Conservation (phyloP, 2,329 filamentous ascomycete species). For the Thielaviopsis populi region DNA sequence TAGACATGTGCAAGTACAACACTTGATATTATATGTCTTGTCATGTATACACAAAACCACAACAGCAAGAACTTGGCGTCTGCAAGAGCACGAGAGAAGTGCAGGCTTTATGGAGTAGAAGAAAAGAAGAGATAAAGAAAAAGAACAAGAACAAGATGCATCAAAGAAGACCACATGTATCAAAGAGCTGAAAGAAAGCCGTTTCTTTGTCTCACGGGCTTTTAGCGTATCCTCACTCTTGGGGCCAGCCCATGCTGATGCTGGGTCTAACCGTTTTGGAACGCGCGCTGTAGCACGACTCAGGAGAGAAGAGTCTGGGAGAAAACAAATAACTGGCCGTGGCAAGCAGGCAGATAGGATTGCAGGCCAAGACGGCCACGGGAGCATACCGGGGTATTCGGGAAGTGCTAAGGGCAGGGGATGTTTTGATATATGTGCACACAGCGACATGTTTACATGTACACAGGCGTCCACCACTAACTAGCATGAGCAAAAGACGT, state of each 20-base stretch:
- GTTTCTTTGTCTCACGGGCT: not conserved
- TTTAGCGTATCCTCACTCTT: conserved; percentile 6
- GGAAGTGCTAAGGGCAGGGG: not conserved
- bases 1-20: too few relatives aligned
- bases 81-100: not conserved
- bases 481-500: not conserved
- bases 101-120: not conserved
- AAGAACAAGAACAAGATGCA: too few relatives aligned
- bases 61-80: too few relatives aligned
- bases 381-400: not conserved
- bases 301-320: not conserved
- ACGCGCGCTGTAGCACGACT: not conserved
- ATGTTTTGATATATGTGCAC: not conserved
- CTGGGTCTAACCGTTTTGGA: not conserved
- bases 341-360: not conserved
- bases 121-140: too few relatives aligned
- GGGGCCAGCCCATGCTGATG: conserved; percentile 1
- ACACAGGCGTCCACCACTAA: not conserved
- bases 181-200: not conserved
- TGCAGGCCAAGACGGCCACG: not conserved
- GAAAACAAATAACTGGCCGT: not conserved
- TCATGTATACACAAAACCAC: too few relatives aligned
- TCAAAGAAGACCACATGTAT: not conserved
- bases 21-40: too few relatives aligned
- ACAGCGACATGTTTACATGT: not conserved